phyloP scores from a whole-genome alignment of 129 eudicot species.

The Oenanthe sinensis region DNA sequence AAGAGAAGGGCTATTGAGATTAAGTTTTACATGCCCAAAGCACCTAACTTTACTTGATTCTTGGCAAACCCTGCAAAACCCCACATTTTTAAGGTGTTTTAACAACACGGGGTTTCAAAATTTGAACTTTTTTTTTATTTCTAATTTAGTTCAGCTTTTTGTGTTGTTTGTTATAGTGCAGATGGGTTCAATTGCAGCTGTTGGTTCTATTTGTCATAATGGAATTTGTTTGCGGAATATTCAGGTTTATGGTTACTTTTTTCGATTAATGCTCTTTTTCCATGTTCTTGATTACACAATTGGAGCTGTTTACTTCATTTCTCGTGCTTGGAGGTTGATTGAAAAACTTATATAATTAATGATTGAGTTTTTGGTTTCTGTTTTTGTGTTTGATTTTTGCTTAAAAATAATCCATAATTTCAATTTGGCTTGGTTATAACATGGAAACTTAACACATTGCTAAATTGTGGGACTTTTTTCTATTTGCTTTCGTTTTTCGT shows the following conservation, averaged over 20 bases:
- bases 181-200: slow-evolving; percentile 36
- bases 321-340: background rate
- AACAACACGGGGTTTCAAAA: background rate
- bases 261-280: background rate
- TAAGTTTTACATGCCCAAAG: background rate
- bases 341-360: no score
- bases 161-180: background rate
- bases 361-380: background rate
- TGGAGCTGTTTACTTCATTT: background rate
- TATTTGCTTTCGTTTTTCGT: background rate
- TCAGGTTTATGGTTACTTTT: slow-evolving; percentile 27
- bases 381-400: background rate
- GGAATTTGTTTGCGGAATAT: slow-evolving; percentile 25
- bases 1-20: background rate
- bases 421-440: background rate
- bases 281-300: background rate
- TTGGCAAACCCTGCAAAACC: background rate
- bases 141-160: background rate
- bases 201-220: slow-evolving; percentile 22
- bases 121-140: no score
- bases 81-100: background rate
- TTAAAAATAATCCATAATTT: no score
- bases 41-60: background rate
- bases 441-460: background rate
- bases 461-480: background rate